Evolutionary conservation across 495 filamentous ascomycete genomes (phyloP).

Genomic region (Talaromyces proteolyticus): DNA sequence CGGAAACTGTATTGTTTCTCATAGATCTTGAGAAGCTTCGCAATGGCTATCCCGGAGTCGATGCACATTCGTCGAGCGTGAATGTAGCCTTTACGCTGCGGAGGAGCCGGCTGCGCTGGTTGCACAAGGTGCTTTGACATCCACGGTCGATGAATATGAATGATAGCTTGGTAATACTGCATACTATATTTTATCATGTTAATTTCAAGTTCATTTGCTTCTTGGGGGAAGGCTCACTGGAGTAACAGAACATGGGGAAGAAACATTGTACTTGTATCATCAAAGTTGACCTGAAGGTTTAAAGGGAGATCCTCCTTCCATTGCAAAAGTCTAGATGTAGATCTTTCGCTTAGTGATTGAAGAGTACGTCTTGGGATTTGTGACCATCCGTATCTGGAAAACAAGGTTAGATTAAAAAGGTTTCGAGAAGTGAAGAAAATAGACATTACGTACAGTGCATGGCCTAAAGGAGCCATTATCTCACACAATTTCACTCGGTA

Average conservation of each 20-base stretch:
- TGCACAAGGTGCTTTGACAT: slow-evolving; percentile 17
- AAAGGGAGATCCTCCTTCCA: slow-evolving; percentile 22
- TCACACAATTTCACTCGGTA: slow-evolving; percentile 22
- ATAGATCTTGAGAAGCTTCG: slow-evolving; percentile 26
- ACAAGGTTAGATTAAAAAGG: neutral
- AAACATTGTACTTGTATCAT: slow-evolving; percentile 9
- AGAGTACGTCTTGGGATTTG: neutral
- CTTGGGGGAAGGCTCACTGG: slow-evolving; percentile 15
- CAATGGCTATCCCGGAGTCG: slow-evolving; percentile 17
- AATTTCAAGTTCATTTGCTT: too few species aligned
- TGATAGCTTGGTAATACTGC: slow-evolving; percentile 24
- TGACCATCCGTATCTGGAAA: neutral
- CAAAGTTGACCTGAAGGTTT: slow-evolving; percentile 14
- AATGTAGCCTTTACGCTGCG: slow-evolving; percentile 11
- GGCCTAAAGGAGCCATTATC: slow-evolving; percentile 17
- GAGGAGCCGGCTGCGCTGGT: slow-evolving; percentile 9
- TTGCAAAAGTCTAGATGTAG: slow-evolving; percentile 11
- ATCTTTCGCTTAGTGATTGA: slow-evolving; percentile 13
- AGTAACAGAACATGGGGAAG: slow-evolving; percentile 26
- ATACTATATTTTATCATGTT: slow-evolving; percentile 15
- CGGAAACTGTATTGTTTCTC: slow-evolving; percentile 30
- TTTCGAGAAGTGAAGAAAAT: slow-evolving; percentile 9
- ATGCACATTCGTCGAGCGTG: slow-evolving; percentile 21
- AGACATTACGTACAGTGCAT: slow-evolving; percentile 13
- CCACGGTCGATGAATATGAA: slow-evolving; percentile 19